Conservation (phyloP, 208 protist species). For the Tritrichomonas foetus region DNA sequence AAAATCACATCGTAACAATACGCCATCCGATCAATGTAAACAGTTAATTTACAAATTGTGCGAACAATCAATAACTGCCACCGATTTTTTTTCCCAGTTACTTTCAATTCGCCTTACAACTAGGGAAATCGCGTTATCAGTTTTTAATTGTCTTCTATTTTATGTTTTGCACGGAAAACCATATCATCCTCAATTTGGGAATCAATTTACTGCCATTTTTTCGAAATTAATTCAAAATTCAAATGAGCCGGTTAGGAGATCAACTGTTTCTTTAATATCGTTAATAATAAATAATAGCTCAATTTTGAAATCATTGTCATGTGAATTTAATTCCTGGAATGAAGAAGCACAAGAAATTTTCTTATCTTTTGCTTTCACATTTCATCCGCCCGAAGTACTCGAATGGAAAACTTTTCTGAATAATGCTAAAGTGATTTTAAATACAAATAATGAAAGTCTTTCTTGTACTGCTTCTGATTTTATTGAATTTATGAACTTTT, state of each 20-base stretch:
- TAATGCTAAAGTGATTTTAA: not conserved
- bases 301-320: not conserved
- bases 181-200: no score
- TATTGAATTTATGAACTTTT: no score
- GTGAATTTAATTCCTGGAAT: not conserved
- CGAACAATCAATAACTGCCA: no score
- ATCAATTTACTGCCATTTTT: not conserved
- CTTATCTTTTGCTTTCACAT: not conserved
- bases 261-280: not conserved
- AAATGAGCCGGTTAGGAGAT: not conserved
- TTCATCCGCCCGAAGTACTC: not conserved
- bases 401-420: not conserved
- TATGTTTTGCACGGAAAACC: no score
- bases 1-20: no score
- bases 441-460: not conserved
- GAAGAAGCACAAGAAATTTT: not conserved
- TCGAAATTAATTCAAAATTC: not conserved
- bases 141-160: no score
- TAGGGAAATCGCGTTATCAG: no score
- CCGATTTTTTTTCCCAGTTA: no score
- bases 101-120: no score
- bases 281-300: not conserved
- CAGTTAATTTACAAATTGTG: no score
- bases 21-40: no score
- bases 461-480: not conserved